phyloP scores from a whole-genome alignment of 2,329 filamentous ascomycete species.

The Parascedosporium putredinis region DNA sequence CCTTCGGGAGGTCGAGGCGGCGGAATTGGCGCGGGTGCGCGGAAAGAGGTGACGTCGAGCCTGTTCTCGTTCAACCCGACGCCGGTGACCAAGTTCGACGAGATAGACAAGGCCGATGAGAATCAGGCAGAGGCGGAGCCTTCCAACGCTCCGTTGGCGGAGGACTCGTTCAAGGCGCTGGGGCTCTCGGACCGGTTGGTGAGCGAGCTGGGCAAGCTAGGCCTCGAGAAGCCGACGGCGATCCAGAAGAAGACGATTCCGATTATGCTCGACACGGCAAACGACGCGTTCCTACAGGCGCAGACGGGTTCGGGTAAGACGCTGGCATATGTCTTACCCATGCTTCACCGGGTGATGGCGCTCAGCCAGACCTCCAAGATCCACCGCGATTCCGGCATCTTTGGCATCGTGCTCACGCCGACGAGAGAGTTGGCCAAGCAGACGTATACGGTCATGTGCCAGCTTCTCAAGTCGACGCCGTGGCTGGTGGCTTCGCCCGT shows the following conservation, averaged over 20 bases:
- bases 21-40: conserved; percentile 8
- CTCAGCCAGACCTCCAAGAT: conserved; percentile 56
- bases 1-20: no score
- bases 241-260: conserved; percentile 87
- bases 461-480: conserved; percentile 75
- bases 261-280: conserved; percentile 67
- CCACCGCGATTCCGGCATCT: conserved; percentile 77
- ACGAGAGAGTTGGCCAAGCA: conserved; percentile 93
- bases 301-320: conserved; percentile 98
- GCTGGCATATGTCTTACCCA: conserved; percentile 84
- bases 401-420: conserved; percentile 87
- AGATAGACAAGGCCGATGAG: conserved; percentile 38
- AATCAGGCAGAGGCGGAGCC: conserved; percentile 47
- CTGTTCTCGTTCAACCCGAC: conserved; percentile 85
- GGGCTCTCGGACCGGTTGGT: conserved; percentile 75
- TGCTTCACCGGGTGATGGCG: conserved; percentile 77
- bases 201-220: conserved; percentile 75
- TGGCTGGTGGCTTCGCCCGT: conserved; percentile 91
- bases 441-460: conserved; percentile 78
- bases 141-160: conserved; percentile 84
- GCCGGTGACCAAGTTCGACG: conserved; percentile 52
- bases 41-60: conserved; percentile 67
- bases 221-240: conserved; percentile 81
- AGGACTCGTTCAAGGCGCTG: conserved; percentile 75
- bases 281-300: conserved; percentile 91